Percentiles rank a stretch among this genome's conserved stretches.
Evolutionary conservation across 1,284 basidiomycete species (phyloP).

Genomic region (Ganoderma meredithae): DNA sequence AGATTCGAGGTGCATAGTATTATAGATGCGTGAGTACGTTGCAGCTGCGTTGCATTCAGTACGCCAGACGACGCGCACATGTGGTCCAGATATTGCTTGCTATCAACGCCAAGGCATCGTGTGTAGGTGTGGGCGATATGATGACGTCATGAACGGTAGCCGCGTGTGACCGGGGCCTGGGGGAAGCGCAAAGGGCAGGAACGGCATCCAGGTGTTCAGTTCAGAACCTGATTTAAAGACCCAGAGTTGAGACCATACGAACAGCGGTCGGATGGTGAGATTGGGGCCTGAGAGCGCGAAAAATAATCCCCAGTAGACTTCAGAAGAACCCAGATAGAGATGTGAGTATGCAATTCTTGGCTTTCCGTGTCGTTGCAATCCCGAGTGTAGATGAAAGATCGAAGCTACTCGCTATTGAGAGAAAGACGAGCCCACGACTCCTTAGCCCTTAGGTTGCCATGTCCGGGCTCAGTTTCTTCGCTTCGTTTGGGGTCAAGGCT

Average conservation of each 20-base stretch:
- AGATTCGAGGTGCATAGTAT: neutral
- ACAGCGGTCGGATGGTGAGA: neutral
- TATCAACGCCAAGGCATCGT: neutral
- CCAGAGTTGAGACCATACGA: neutral
- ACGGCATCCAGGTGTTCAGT: neutral
- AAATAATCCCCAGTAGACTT: neutral
- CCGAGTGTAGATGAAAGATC: neutral
- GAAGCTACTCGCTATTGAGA: neutral
- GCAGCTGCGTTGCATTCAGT: neutral
- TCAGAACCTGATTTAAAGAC: neutral
- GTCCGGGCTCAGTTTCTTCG: neutral
- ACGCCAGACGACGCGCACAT: neutral
- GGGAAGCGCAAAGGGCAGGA: neutral
- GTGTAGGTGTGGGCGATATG: neutral
- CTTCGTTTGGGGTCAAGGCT: neutral
- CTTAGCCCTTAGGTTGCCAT: neutral
- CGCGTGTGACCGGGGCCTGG: neutral
- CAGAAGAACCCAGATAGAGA: neutral
- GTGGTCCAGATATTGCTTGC: neutral
- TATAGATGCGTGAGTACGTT: neutral
- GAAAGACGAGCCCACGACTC: neutral
- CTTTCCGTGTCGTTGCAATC: neutral
- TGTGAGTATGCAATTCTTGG: neutral
- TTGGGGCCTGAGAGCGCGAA: neutral
- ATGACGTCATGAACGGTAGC: neutral